Evolutionary conservation across 225 moss, liverwort and hornwort species (phyloP), one percentile per base, ranked within the genome.

Genomic region (Sphagnum tenellum): DNA sequence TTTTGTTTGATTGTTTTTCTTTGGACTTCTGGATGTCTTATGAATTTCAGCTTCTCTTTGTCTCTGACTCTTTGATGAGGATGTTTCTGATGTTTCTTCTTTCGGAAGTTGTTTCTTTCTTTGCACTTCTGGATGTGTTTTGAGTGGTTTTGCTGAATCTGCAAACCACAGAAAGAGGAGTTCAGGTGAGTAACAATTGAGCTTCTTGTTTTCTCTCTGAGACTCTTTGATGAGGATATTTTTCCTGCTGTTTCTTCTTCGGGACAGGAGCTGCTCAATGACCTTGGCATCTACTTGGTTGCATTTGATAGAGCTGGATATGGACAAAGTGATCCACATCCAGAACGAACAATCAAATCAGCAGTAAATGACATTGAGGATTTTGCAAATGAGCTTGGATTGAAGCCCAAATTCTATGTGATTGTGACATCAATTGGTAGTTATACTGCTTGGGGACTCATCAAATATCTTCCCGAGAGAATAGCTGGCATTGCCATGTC

Each of bases 251-350:
- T 29, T 29, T 29, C 29, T 29, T 29, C 29, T 29, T 29, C 29
- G 29, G 56, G 66, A 70, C 77, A 86, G 86, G 77, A 79, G 47
- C 4, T 79, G 50, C 70, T 77, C 3, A 49, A 59, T 46, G 62
- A 86, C 56, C 72, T 72, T 49, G 56, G 66, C 5, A 70, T 86
- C 58, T 75, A 75, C 58, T 10, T 86, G 48, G 70, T 86, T 49
- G 76, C 68, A 57, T 82, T 73, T 64, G 85, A 86, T 69, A 63
- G 79, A 55, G 85, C 81, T 56, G 85, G 81, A 47, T 82, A 86
- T 64, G 85, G 85, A 47, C 81, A 82, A 62, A 86, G 86, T 66
- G 79, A 74, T 45, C 76, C 82, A 46, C 60, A 71, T 62, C 75
- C 79, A 7, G 11, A 59, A 7, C 74, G 79, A 44, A 72, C 54